Conservation (phyloP, 176 grass and related monocot species). For the Triticum urartu region DNA sequence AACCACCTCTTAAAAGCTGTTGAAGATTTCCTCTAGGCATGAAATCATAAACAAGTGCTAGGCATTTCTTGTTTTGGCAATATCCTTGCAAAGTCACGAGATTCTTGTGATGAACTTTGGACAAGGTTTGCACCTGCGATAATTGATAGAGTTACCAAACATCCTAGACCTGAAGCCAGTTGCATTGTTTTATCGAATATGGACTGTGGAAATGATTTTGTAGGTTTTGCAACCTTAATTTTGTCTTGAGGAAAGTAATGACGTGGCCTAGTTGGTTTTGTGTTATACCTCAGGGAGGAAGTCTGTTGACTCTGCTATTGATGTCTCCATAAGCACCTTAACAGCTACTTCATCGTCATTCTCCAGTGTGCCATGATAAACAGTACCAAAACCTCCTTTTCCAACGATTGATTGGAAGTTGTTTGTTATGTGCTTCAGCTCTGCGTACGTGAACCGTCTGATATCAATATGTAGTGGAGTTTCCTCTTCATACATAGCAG, state of each 20-base stretch:
- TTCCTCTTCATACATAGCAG: conserved; percentile 37
- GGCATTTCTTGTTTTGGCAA: conserved; percentile 39
- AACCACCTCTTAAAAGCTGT: conserved; percentile 30
- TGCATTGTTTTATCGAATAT: neutral
- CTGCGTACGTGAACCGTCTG: conserved; percentile 38
- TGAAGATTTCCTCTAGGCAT: conserved; percentile 46
- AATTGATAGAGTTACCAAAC: neutral
- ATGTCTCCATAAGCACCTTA: conserved; percentile 38
- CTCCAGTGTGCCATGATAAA: conserved; percentile 48
- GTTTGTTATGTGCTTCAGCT: conserved; percentile 36
- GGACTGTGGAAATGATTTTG: neutral
- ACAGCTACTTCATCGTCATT: conserved; percentile 41
- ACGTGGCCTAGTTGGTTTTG: neutral
- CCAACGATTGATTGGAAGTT: conserved; percentile 32
- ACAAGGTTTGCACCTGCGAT: conserved; percentile 31
- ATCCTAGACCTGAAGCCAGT: neutral
- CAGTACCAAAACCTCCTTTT: conserved; percentile 51
- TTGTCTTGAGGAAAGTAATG: neutral
- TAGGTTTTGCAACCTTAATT: neutral
- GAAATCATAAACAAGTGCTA: conserved; percentile 46
- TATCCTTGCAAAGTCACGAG: conserved; percentile 42
- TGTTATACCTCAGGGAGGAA: conserved; percentile 44
- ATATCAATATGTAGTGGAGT: conserved; percentile 33
- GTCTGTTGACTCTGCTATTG: conserved; percentile 29
- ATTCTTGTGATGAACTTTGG: conserved; percentile 45